A percentile compares a stretch with the other conserved stretches of the same genome.
Evolutionary conservation across 805 yeast species (phyloP).

Genomic region (Wickerhamiella kazuoi): DNA sequence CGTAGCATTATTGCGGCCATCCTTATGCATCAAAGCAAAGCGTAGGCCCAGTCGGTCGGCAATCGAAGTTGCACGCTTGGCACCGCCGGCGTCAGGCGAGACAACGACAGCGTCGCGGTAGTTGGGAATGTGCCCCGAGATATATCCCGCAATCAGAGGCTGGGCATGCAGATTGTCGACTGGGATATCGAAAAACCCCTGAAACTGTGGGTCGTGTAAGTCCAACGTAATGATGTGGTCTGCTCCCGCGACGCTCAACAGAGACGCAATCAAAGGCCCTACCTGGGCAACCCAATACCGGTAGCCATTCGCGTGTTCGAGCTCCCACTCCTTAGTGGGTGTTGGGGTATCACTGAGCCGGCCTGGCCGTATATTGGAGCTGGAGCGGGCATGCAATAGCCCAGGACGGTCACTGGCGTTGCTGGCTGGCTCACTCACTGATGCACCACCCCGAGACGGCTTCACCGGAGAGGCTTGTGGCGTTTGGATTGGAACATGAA

Average conservation of each 20-base stretch:
- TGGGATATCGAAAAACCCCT: slow-evolving; percentile 91
- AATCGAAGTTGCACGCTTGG: slow-evolving; percentile 84
- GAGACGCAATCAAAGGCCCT: slow-evolving; percentile 78
- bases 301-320: slow-evolving; percentile 32
- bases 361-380: neutral
- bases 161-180: slow-evolving; percentile 85
- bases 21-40: slow-evolving; percentile 92
- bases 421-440: neutral
- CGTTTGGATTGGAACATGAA: neutral
- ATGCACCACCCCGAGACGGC: neutral
- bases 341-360: neutral
- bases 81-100: slow-evolving; percentile 98
- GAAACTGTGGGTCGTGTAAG: slow-evolving; percentile 92
- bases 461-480: neutral
- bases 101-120: slow-evolving; percentile 76
- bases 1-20: slow-evolving; percentile 43
- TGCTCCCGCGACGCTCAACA: slow-evolving; percentile 84
- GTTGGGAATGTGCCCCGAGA: slow-evolving; percentile 57
- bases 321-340: neutral
- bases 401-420: neutral
- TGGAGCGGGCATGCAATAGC: neutral
- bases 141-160: slow-evolving; percentile 75
- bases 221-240: slow-evolving; percentile 97
- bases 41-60: slow-evolving; percentile 81
- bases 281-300: slow-evolving; percentile 93